Base-by-base conservation (phyloP, 1,284 basidiomycete species). In the Calocybe gambosa region DNA sequence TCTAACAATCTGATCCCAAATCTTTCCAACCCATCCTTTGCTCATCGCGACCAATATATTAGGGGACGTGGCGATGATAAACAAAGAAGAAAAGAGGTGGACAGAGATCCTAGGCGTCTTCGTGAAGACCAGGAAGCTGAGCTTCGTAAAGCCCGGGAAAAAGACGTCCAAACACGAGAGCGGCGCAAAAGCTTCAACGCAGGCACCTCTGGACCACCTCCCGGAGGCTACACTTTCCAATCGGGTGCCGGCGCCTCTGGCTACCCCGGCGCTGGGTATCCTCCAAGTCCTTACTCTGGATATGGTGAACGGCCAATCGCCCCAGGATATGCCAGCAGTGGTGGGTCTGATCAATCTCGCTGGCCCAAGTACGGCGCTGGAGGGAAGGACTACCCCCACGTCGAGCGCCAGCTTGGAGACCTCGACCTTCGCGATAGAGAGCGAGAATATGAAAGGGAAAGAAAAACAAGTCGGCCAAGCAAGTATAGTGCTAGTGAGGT, bases 11-110 rank as follows among this genome's bases (percentile, higher is more conserved):
- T 4, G 21, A 23, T 23, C 21, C n/a, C n/a, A 7, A 23, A 23
- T 7, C 21, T 23, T 23, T 34, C 3, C 8, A 12, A 31, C 6
- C 6, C 6, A n/a, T 3, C 8, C 29, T 3, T 12, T 13, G 6
- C 29, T 31, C 7, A 31, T 31, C 29, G 13, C 15, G 15, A 34
- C 3, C 28, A 29, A 15, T 21, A 36, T 47, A 16, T 53, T 52
- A 82, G 80, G 78, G 73, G 77, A 62, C 72, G 66, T 45, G 67
- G 75, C 10, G 80, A 83, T 51, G 77, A 82, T 26, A 74, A 74
- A 54, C 71, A 74, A 46, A 69, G 72, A 56, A 73, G 66, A 57
- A 71, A 69, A 49, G 76, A 81, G 62, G 26, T 20, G 10, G 78
- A 82, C 55, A 80, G 76, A 52, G 71, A 75, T 36, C 63, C 71